phyloP scores from a whole-genome alignment of 768 basidiomycete species.

The Cystofilobasidium bisporidii region DNA sequence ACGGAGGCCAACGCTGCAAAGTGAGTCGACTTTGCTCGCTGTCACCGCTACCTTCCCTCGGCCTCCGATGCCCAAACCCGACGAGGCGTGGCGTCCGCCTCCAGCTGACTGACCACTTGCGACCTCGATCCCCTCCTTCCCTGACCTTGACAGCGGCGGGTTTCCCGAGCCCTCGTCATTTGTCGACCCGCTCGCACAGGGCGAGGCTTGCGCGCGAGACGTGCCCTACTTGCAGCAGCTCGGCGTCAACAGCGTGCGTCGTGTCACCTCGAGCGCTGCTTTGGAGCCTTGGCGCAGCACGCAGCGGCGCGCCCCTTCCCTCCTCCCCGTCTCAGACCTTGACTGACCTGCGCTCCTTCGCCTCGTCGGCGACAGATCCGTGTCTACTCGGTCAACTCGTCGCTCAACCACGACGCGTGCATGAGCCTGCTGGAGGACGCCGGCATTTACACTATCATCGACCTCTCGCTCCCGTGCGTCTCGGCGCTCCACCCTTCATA shows the following conservation, averaged over 20 bases:
- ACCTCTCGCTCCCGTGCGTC: constrained; percentile 62
- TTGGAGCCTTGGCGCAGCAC: background rate
- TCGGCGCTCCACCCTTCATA: background rate
- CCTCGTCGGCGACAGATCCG: constrained; percentile 42
- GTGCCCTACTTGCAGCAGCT: constrained; percentile 65
- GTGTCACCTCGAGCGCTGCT: too few relatives aligned
- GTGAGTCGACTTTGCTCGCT: constrained; percentile 23
- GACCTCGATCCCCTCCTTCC: constrained; percentile 34
- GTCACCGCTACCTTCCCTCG: too few relatives aligned
- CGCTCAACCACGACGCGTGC: constrained; percentile 74
- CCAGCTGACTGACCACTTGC: background rate
- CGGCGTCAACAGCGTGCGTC: constrained; percentile 47
- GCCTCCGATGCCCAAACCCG: too few relatives aligned
- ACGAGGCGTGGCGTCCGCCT: too few relatives aligned
- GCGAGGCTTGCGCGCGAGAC: constrained; percentile 63
- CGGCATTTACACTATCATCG: constrained; percentile 51
- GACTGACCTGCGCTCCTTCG: background rate
- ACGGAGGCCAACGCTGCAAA: constrained; percentile 36
- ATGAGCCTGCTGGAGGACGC: constrained; percentile 58
- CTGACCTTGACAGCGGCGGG: constrained; percentile 44
- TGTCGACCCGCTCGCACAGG: constrained; percentile 65
- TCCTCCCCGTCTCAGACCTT: background rate
- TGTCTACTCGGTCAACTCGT: constrained; percentile 75
- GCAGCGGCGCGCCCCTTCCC: too few relatives aligned
- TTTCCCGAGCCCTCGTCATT: constrained; percentile 56